Base-by-base conservation (phyloP, 2,329 filamentous ascomycete species). In the Emericellopsis cladophorae region DNA sequence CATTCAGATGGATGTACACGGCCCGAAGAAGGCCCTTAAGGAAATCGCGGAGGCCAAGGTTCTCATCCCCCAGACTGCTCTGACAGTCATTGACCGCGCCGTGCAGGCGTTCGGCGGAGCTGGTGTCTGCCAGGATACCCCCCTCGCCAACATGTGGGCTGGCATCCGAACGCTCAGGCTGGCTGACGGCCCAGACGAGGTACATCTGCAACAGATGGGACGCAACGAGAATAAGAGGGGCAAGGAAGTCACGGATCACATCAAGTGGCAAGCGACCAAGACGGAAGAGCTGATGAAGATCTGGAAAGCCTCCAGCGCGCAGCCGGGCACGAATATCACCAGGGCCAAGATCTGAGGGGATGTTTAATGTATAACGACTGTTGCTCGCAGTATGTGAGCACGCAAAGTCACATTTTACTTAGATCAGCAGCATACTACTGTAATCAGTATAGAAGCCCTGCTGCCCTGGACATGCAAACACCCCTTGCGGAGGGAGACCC, bases 31-130 rank as follows among this genome's bases (percentile, higher is more conserved):
- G 48, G 87, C 90, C 0, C 75, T 95, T 45, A 87, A 83, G 60
- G 87, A 96, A 61, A 98, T 98, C 50, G 90, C 89, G 22, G 77
- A 95, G 65, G 90, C 92, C 49, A 98, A 98, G 72, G 81, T 96
- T 1, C 75, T 95, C 15, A 83, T 94, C 8, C 92, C 92, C 0
- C 72, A 79, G 54, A 86, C 81, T 53, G 81, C 85, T 2, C 72
- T 95, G 49, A 79, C 78, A 15, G 85, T 96, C 52, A 90, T 98
- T 52, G 92, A 98, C 68, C 84, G 89, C 46, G 92, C 92, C 1
- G 79, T 98, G 11, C 92, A 98, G 72, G 76, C 86, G 0, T 95
- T 89, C 54, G 92, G 92, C 45, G 92, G 81, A 44, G 87, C 84
- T 4, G 92, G 92, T 57, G 83, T 98, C 38, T 84, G 79, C 54